Evolutionary conservation across 1,139 yeast species (phyloP).

Genomic region (Spencermartinsiella ligniputridi): DNA sequence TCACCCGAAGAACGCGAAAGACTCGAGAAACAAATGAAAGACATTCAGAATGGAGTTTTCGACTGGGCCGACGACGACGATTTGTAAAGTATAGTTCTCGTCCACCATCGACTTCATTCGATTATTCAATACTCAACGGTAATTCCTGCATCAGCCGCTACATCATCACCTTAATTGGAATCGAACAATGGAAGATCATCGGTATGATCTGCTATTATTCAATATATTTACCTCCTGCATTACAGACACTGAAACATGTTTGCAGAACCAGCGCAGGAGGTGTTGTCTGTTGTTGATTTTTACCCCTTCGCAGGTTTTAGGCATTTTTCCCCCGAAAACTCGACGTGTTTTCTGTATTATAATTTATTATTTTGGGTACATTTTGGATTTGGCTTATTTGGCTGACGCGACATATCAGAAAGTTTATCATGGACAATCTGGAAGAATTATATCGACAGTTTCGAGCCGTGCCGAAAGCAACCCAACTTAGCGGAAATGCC

Average conservation of each 20-base stretch:
- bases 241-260: too few species aligned
- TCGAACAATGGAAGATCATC: not conserved
- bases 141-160: not conserved
- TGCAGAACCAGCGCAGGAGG: too few species aligned
- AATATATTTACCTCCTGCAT: not conserved
- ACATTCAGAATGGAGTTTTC: conserved; percentile 5
- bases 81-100: not conserved
- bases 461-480: conserved; percentile 17
- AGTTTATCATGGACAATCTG: conserved; percentile 5
- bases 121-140: too few species aligned
- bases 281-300: too few species aligned
- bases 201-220: not conserved
- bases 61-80: conserved; percentile 22
- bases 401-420: not conserved
- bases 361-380: too few species aligned
- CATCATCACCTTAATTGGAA: too few species aligned
- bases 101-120: not conserved
- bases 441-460: conserved; percentile 14
- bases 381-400: not conserved
- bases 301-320: too few species aligned
- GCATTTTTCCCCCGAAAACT: too few species aligned
- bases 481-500: conserved; percentile 14
- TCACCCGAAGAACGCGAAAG: conserved; percentile 6
- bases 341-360: too few species aligned
- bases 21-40: conserved; percentile 8